Base-by-base conservation (phyloP, 768 basidiomycete species). In the Amanita molliuscula region DNA sequence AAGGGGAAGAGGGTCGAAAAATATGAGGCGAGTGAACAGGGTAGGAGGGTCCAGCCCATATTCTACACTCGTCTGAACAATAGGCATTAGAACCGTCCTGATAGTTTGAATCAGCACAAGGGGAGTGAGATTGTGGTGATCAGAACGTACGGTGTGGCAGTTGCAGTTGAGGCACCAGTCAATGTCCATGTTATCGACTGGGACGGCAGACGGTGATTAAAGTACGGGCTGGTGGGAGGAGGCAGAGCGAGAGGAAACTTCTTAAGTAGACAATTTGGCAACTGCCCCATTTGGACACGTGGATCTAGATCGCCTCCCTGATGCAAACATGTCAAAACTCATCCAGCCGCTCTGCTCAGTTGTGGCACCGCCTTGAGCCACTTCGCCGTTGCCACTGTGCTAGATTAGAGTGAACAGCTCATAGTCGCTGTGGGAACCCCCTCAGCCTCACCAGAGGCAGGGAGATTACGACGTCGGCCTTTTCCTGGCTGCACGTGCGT, bases 151-250 rank as follows among this genome's bases (percentile, higher is more conserved):
- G 54, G 81, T 64, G 56, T 72, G 75, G 55, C 74, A 71, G 55
- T 73, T 71, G 70, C 84, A 88, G 49, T 71, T 69, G 56, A 86
- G 69, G 62, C 84, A 88, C 80, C 81, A 84, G 68, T 84, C 77
- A 55, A 75, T 73, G 65, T 84, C 82, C 74, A 82, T 78, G 57
- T 65, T 62, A 56, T 59, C 59, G 52, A 57, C 41, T 59, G 44
- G 10, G 40, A 36, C n/a, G 25, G 18, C 44, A 45, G 47, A 40
- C 37, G 37, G 34, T 48, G 47, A 48, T 48, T 13, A 38, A 48
- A 28, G 47, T 34, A 16, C 18, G 45, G 54, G 58, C 48, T 55
- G 62, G 47, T 41, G 15, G 53, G 50, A 42, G 58, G 56, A 54
- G 45, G 54, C 44, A 55, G 41, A 31, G 52, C 44, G 34, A 47